phyloP scores from a whole-genome alignment of 495 filamentous ascomycete genomes.

The Neurospora pannonica region DNA sequence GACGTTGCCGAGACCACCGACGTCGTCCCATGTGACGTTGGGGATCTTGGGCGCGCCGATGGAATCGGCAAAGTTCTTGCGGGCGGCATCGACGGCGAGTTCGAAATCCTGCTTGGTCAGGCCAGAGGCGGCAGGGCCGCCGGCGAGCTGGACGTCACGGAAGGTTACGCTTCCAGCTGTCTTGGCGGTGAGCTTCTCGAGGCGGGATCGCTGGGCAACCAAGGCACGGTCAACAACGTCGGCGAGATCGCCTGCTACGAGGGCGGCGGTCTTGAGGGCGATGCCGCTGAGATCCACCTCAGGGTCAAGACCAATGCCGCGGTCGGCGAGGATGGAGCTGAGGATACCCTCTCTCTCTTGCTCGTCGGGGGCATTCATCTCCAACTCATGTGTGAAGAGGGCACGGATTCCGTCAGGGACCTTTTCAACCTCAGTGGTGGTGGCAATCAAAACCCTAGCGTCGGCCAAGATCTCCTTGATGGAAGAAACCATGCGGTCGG shows the following conservation, averaged over 20 bases:
- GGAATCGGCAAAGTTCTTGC: conserved; percentile 94
- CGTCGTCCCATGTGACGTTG: conserved; percentile 93
- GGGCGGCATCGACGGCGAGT: conserved; percentile 79
- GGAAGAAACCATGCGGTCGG: conserved; percentile 76
- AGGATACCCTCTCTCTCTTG: conserved; percentile 84
- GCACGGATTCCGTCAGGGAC: conserved; percentile 81
- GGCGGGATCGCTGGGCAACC: conserved; percentile 59
- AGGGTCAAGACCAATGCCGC: conserved; percentile 58
- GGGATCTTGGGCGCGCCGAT: conserved; percentile 98
- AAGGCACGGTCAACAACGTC: conserved; percentile 89
- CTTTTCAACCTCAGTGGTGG: conserved; percentile 90
- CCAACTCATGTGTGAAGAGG: conserved; percentile 91
- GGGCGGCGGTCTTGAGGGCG: conserved; percentile 88
- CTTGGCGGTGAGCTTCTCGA: conserved; percentile 54
- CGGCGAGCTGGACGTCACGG: conserved; percentile 80
- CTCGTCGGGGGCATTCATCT: conserved; percentile 88
- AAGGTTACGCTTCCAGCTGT: conserved; percentile 45
- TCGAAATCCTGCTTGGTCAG: conserved; percentile 87
- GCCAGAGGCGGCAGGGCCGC: conserved; percentile 66
- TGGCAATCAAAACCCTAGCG: conserved; percentile 75
- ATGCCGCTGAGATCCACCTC: conserved; percentile 77
- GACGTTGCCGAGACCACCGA: conserved; percentile 85
- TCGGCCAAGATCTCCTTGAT: conserved; percentile 69
- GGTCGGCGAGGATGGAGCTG: conserved; percentile 62
- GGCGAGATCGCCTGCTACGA: conserved; percentile 87